Conservation (phyloP, 2,329 filamentous ascomycete species). For the Talaromyces sp. region DNA sequence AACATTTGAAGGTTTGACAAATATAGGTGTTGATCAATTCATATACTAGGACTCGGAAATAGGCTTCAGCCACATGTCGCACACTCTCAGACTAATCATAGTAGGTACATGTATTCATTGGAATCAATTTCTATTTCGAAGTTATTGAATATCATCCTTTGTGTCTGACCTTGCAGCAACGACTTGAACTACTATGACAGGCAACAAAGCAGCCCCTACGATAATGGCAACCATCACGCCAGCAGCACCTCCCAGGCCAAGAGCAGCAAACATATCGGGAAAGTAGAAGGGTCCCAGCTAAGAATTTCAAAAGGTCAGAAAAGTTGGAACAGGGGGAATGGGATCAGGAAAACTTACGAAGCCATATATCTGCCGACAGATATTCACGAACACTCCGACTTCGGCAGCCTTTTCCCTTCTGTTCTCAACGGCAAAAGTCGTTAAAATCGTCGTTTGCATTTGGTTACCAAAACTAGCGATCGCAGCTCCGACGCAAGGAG, state of each 20-base stretch:
- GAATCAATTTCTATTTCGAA: not conserved
- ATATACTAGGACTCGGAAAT: no score
- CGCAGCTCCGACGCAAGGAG: constrained; percentile 58
- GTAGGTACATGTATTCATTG: no score
- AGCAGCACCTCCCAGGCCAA: constrained; percentile 37
- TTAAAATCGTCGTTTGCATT: constrained; percentile 62
- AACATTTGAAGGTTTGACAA: no score
- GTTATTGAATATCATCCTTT: not conserved
- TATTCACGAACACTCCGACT: constrained; percentile 62
- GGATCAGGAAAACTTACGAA: constrained; percentile 49
- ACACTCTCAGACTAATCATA: no score
- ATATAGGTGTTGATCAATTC: no score
- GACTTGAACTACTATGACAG: constrained; percentile 36
- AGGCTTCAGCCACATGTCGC: no score
- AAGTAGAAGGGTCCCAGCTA: constrained; percentile 37
- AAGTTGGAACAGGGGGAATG: not conserved
- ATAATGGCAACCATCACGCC: constrained; percentile 44
- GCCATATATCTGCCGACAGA: constrained; percentile 58
- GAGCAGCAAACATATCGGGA: constrained; percentile 41
- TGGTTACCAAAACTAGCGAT: constrained; percentile 60
- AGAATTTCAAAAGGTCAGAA: not conserved
- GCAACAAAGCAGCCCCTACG: constrained; percentile 34
- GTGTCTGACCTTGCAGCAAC: constrained; percentile 4
- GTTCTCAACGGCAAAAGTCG: constrained; percentile 64
- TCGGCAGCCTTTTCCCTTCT: constrained; percentile 56